Conservation (phyloP, 176 grass and related monocot species). For the Avena eriantha region DNA sequence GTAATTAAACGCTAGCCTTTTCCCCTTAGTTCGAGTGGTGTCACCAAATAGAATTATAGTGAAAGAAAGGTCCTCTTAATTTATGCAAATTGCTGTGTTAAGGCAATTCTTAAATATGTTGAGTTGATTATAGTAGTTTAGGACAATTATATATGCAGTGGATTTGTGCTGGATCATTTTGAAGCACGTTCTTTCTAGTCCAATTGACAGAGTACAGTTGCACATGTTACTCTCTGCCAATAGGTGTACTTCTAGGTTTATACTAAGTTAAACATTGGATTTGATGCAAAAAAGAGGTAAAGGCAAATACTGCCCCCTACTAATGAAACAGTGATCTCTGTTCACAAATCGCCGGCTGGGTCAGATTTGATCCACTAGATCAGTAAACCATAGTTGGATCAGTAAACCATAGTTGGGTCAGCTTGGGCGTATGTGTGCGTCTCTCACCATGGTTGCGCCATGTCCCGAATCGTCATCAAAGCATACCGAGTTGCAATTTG, state of each 20-base stretch:
- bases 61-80: constrained; percentile 36
- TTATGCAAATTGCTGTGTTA: constrained; percentile 42
- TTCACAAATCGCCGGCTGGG: too few relatives aligned
- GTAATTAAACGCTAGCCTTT: constrained; percentile 53
- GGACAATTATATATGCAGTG: not conserved
- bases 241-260: not conserved
- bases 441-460: too few relatives aligned
- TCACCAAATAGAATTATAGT: constrained; percentile 46
- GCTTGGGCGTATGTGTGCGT: too few relatives aligned
- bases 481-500: too few relatives aligned
- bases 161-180: constrained; percentile 16
- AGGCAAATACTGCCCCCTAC: too few relatives aligned
- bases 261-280: too few relatives aligned
- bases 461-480: too few relatives aligned
- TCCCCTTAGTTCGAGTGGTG: constrained; percentile 33
- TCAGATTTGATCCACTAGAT: too few relatives aligned
- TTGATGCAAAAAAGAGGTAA: too few relatives aligned
- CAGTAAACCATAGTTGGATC: too few relatives aligned
- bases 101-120: constrained; percentile 23
- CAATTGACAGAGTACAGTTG: not conserved
- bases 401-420: too few relatives aligned
- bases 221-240: not conserved
- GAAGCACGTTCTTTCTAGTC: constrained; percentile 10
- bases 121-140: constrained; percentile 16
- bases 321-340: too few relatives aligned